phyloP scores from a whole-genome alignment of 2,329 filamentous ascomycete genomes.

The Colletotrichum zoysiae region DNA sequence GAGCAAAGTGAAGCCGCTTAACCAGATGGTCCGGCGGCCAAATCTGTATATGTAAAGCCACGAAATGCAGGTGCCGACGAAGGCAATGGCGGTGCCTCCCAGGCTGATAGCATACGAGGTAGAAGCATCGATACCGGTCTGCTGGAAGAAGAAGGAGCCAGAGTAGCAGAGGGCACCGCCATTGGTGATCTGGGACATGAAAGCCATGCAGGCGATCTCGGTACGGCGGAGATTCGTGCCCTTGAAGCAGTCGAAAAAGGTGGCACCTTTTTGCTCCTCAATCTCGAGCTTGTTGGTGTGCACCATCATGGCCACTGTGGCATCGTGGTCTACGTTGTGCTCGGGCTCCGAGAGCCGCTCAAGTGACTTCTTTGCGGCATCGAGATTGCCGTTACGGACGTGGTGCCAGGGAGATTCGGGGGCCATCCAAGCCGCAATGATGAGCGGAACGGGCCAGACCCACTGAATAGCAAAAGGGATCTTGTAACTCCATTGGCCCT shows the following conservation, averaged over 20 bases:
- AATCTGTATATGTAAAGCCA: slow-evolving; percentile 58
- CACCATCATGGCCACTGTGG: slow-evolving; percentile 56
- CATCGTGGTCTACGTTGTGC: slow-evolving; percentile 52
- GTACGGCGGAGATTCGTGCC: slow-evolving; percentile 61
- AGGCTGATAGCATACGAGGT: slow-evolving; percentile 58
- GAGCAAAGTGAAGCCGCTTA: slow-evolving; percentile 55
- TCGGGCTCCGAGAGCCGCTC: slow-evolving; percentile 49
- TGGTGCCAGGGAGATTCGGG: slow-evolving; percentile 56
- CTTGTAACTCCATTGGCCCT: slow-evolving; percentile 53
- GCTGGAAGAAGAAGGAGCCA: slow-evolving; percentile 61
- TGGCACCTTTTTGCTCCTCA: slow-evolving; percentile 53
- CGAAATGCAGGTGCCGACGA: slow-evolving; percentile 57
- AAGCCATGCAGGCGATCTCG: slow-evolving; percentile 58
- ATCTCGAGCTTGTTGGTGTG: slow-evolving; percentile 62
- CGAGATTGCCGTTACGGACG: slow-evolving; percentile 50
- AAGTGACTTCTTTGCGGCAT: slow-evolving; percentile 50
- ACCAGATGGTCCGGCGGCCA: slow-evolving; percentile 59
- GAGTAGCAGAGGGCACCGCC: slow-evolving; percentile 57
- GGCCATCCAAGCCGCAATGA: slow-evolving; percentile 50
- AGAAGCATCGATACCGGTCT: slow-evolving; percentile 55
- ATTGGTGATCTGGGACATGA: slow-evolving; percentile 57
- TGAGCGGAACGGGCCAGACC: slow-evolving; percentile 53
- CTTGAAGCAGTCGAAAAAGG: slow-evolving; percentile 61
- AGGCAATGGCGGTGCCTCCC: slow-evolving; percentile 58
- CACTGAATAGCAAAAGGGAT: slow-evolving; percentile 58